Percentiles rank a stretch among this genome's conserved stretches.
These are phyloP conservation scores for Nigrospora osmanthi DNA, from an alignment of 2,329 filamentous ascomycete genomes.

Conservation along the genomic window DNA sequence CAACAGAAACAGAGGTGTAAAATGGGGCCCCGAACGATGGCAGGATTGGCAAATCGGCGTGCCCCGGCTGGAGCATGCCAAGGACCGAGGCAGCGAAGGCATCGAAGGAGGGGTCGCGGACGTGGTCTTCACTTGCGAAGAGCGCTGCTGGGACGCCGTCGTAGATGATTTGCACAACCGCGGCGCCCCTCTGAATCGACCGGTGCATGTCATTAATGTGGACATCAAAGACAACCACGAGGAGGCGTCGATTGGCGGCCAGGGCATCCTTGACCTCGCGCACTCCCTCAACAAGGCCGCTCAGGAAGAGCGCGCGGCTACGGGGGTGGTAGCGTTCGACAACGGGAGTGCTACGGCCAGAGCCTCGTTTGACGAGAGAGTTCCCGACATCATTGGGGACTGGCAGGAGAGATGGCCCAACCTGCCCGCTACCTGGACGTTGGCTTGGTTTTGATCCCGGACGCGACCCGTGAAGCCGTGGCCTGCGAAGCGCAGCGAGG, in stretches of 20 bases:
- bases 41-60: slow-evolving; percentile 92
- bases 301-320: slow-evolving; percentile 61
- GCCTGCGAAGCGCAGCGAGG: no score
- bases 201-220: slow-evolving; percentile 96
- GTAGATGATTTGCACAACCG: slow-evolving; percentile 86
- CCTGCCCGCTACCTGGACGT: slow-evolving; percentile 84
- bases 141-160: slow-evolving; percentile 96
- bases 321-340: slow-evolving; percentile 61
- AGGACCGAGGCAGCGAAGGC: slow-evolving; percentile 70
- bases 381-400: slow-evolving; percentile 81
- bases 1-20: slow-evolving; percentile 81
- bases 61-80: slow-evolving; percentile 68
- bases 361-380: slow-evolving; percentile 79
- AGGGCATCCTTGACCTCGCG: slow-evolving; percentile 86
- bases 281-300: slow-evolving; percentile 77
- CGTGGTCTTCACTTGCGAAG: slow-evolving; percentile 93
- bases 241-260: slow-evolving; percentile 83
- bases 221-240: slow-evolving; percentile 99
- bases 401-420: slow-evolving; percentile 97
- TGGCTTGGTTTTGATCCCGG: slow-evolving; percentile 75
- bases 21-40: slow-evolving; percentile 94
- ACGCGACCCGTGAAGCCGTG: background rate
- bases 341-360: slow-evolving; percentile 59
- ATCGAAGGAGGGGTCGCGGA: slow-evolving; percentile 88
- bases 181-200: slow-evolving; percentile 78